Conservation (phyloP, 352 stramenopile species). For the Pythium brachiatum region DNA sequence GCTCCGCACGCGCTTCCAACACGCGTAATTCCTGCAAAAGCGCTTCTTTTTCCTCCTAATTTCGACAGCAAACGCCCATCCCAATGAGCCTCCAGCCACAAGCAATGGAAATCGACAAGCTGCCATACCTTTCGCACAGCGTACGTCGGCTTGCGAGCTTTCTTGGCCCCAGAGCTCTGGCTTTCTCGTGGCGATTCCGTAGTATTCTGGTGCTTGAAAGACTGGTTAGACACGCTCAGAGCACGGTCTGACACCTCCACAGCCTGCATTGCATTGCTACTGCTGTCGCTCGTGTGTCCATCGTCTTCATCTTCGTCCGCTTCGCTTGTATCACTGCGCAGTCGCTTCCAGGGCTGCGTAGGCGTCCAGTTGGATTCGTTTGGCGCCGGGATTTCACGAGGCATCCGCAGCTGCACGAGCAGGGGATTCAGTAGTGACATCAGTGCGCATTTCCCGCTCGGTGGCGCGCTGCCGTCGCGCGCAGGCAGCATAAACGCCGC, state of each 20-base stretch:
- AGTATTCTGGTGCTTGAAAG: not conserved
- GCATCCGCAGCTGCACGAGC: not conserved
- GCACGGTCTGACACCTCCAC: not conserved
- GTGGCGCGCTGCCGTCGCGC: not conserved
- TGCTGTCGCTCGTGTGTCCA: not conserved
- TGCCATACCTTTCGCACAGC: slow-evolving; percentile 5
- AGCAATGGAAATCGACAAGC: not conserved
- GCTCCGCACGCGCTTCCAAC: slow-evolving; percentile 2
- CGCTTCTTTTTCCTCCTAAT: slow-evolving; percentile 16
- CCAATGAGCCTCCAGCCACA: too few species aligned
- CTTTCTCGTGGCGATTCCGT: not conserved
- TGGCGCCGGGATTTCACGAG: not conserved
- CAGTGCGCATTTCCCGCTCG: not conserved
- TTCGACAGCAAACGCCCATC: too few species aligned
- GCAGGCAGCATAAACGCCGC: not conserved
- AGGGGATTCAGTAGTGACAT: slow-evolving; percentile 1
- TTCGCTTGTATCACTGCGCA: not conserved
- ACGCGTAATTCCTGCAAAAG: slow-evolving; percentile 11
- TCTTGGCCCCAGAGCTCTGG: not conserved
- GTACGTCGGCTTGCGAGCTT: slow-evolving; percentile 8
- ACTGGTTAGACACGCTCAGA: not conserved
- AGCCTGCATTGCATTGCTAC: not conserved
- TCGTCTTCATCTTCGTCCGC: not conserved
- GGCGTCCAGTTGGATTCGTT: not conserved
- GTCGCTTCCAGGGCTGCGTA: not conserved